phyloP scores from a whole-genome alignment of 2,329 filamentous ascomycete genomes.

The Nectriaceae sp. region DNA sequence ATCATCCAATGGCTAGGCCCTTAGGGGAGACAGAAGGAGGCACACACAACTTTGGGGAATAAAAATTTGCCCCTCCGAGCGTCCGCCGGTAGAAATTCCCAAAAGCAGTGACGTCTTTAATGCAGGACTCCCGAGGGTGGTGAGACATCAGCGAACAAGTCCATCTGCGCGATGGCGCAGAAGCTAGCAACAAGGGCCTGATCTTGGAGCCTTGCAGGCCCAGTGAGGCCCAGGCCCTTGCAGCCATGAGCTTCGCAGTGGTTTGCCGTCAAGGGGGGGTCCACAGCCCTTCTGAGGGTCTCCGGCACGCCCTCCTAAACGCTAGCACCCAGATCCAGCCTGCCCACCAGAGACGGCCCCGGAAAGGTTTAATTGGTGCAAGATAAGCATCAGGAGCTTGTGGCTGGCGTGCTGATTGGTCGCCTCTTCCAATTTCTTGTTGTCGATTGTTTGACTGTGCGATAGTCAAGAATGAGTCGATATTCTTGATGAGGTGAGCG shows the following conservation, averaged over 20 bases:
- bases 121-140: conserved; percentile 29
- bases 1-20: too few relatives aligned
- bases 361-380: conserved; percentile 36
- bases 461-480: conserved; percentile 19
- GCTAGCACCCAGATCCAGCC: conserved; percentile 11
- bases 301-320: not conserved
- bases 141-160: conserved; percentile 20
- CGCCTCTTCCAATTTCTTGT: conserved; percentile 38
- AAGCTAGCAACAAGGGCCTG: conserved; percentile 21
- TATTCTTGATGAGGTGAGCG: conserved; percentile 17
- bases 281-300: conserved; percentile 24
- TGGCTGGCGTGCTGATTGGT: conserved; percentile 39
- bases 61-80: conserved; percentile 11
- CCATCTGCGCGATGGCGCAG: conserved; percentile 25
- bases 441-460: conserved; percentile 41
- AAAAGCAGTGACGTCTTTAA: conserved; percentile 29
- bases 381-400: conserved; percentile 42
- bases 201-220: conserved; percentile 25
- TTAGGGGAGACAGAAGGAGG: not conserved
- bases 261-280: too few relatives aligned
- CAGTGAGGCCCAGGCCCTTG: conserved; percentile 5
- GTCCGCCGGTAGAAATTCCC: conserved; percentile 23
- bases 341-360: conserved; percentile 8
- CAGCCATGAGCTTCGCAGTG: not conserved
- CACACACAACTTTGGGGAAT: not conserved